phyloP scores from a whole-genome alignment of 2,329 filamentous ascomycete genomes.

The Coniochaeta prunicola region DNA sequence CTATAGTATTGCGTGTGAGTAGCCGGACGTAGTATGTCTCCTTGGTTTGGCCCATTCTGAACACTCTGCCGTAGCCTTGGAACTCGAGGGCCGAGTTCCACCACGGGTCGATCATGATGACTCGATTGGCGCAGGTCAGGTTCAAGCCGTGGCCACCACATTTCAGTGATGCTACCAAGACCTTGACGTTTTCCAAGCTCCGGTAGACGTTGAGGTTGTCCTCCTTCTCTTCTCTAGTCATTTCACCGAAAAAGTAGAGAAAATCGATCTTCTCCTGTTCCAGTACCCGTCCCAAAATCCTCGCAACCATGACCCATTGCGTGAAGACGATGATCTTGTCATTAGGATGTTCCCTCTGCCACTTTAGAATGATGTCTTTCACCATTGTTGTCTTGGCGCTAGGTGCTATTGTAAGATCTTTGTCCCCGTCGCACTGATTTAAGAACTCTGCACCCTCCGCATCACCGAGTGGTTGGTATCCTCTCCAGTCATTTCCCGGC shows the following conservation, averaged over 20 bases:
- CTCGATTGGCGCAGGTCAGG: constrained; percentile 37
- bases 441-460: constrained; percentile 14
- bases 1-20: constrained; percentile 47
- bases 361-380: constrained; percentile 22
- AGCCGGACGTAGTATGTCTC: constrained; percentile 53
- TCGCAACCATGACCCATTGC: constrained; percentile 22
- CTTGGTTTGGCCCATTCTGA: constrained; percentile 57
- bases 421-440: constrained; percentile 8
- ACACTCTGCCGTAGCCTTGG: constrained; percentile 56
- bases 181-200: constrained; percentile 5
- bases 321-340: constrained; percentile 35
- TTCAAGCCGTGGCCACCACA: constrained; percentile 32
- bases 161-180: constrained; percentile 29
- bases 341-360: constrained; percentile 19
- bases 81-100: constrained; percentile 56
- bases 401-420: constrained; percentile 2
- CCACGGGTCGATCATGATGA: constrained; percentile 49
- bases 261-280: constrained; percentile 21
- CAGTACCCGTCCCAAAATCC: constrained; percentile 28
- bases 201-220: constrained; percentile 17
- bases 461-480: constrained; percentile 3
- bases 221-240: constrained; percentile 8
- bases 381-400: constrained; percentile 25
- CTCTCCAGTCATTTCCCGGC: constrained; percentile 17
- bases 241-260: constrained; percentile 27